Evolutionary conservation across 108 stramenopile species (phyloP), one percentile per base, ranked within the genome.

Genomic region (Skeletonema menzelii): DNA sequence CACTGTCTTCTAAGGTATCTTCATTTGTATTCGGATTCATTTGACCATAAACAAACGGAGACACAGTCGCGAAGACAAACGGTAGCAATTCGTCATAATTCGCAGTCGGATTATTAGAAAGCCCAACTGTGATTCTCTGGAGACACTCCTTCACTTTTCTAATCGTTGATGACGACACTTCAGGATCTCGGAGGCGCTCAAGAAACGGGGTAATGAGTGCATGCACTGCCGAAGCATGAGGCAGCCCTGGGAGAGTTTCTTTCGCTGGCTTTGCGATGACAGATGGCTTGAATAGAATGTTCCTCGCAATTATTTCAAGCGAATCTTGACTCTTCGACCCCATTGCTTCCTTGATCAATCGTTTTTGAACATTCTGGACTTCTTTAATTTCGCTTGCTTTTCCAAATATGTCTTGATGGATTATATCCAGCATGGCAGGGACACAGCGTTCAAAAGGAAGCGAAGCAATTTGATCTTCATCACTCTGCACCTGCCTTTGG

Each of bases 101-200:
- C 63, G 97, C 95, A 79, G 90, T 92, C 24, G 88, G 76, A 68
- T 99, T 99, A 53, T 85, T 76, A 17, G 89, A 85, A 60, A 99
- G 85, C 7, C 98, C 99, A 38, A 94, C 84, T 8, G 86, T 92
- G 38, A 96, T 87, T 26, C 93, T 84, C 34, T 88, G 80, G n/a
- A 97, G 86, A 63, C 91, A 91, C 55, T 95, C 95, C 65, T 84
- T 86, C 35, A 90, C 82, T 73, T 83, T 88, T 53, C 88, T 71
- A 35, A 93, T 85, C 12, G 66, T 82, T 7, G 67, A 60, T 6
- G 88, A 60, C 32, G 64, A 80, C 40, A 85, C 76, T 67, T 86
- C 80, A 69, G 86, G 71, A 46, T 79, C 64, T 55, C 80, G 55
- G 17, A 96, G 85, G 30, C 86, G 77, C 46, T 93, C 87, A 42